phyloP scores from a whole-genome alignment of 73 alveolate genomes.

The Tetrahymena elliotti region DNA sequence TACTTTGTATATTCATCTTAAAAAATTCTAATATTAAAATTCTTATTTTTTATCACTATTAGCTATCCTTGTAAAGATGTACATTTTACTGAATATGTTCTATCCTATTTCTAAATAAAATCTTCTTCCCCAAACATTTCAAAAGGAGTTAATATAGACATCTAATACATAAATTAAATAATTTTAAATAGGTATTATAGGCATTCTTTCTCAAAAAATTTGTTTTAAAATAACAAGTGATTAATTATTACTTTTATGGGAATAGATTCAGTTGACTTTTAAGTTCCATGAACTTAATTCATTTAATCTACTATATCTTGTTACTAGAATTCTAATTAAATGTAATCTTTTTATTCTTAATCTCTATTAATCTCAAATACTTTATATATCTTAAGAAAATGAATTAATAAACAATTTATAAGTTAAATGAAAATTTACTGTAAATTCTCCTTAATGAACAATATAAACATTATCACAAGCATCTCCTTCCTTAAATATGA shows the following conservation, averaged over 20 bases:
- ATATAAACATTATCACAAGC: conserved; percentile 10
- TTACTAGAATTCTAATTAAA: neutral
- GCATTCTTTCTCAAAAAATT: too few species aligned
- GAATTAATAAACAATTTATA: neutral
- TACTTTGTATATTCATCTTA: neutral
- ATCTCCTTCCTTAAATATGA: conserved; percentile 28
- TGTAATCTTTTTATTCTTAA: neutral
- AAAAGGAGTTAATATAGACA: neutral
- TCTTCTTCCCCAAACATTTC: conserved; percentile 25
- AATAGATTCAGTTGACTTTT: neutral
- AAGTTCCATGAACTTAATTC: neutral
- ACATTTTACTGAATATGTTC: neutral
- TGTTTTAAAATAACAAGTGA: too few species aligned
- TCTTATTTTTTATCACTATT: neutral
- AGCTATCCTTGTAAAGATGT: neutral
- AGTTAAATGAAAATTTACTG: neutral
- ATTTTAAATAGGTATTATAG: too few species aligned
- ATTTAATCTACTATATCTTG: neutral
- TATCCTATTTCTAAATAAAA: neutral
- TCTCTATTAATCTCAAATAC: neutral
- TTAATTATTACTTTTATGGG: neutral
- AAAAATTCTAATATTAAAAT: neutral
- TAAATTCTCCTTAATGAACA: conserved; percentile 46
- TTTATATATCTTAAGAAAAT: neutral
- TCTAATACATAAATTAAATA: neutral